phyloP scores from a whole-genome alignment of 2,329 filamentous ascomycete species.

The Neonectria coccinea region DNA sequence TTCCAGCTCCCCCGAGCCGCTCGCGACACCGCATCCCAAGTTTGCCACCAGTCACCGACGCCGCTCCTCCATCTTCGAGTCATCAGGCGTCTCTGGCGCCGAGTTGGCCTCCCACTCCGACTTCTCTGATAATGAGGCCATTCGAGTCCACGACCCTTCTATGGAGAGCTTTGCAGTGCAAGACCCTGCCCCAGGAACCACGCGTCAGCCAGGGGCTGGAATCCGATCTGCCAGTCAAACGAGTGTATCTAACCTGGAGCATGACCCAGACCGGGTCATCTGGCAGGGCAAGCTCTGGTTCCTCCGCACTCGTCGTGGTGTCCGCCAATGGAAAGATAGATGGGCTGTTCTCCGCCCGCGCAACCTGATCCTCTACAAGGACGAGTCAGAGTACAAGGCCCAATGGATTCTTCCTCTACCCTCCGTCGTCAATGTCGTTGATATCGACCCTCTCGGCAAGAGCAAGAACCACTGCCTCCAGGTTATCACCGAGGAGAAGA shows the following conservation, averaged over 20 bases:
- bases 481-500: constrained; percentile 93
- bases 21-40: constrained; percentile 50
- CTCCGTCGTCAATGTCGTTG: constrained; percentile 88
- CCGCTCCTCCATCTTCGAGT: constrained; percentile 72
- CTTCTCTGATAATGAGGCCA: constrained; percentile 77
- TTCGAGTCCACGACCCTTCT: constrained; percentile 62
- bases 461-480: constrained; percentile 91
- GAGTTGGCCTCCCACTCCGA: constrained; percentile 86
- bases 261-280: constrained; percentile 87
- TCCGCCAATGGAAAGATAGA: constrained; percentile 93
- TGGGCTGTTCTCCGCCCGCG: constrained; percentile 92
- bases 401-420: constrained; percentile 83
- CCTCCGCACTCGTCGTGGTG: constrained; percentile 82
- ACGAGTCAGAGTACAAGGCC: constrained; percentile 89
- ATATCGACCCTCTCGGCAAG: constrained; percentile 87
- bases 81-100: constrained; percentile 72
- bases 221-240: constrained; percentile 72
- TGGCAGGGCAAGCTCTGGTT: constrained; percentile 93
- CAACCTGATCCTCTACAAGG: constrained; percentile 91
- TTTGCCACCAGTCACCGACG: constrained; percentile 57
- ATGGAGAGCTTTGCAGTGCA: constrained; percentile 62
- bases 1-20: constrained; percentile 73
- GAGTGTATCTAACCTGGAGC: constrained; percentile 65
- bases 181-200: constrained; percentile 39
- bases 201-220: constrained; percentile 49